These are phyloP conservation scores for Diaporthe capsici DNA, from an alignment of 2,329 filamentous ascomycete genomes.

Conservation along the genomic window DNA sequence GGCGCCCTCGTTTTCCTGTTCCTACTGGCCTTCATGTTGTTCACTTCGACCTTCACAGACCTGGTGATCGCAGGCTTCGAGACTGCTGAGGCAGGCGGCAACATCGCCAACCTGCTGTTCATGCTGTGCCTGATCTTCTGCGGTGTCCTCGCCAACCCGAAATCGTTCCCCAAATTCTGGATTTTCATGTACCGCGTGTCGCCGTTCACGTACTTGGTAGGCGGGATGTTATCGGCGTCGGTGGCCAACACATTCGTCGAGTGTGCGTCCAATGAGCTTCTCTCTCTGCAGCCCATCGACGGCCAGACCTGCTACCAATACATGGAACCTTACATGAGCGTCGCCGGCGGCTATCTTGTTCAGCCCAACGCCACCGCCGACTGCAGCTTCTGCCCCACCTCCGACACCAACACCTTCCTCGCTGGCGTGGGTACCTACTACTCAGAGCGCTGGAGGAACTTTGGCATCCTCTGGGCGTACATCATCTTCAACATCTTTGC, in stretches of 20 bases:
- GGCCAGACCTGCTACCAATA: slow-evolving; percentile 70
- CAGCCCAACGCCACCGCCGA: slow-evolving; percentile 54
- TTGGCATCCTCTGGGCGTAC: slow-evolving; percentile 65
- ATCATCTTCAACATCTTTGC: slow-evolving; percentile 63
- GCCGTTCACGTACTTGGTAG: slow-evolving; percentile 81
- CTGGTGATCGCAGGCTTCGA: slow-evolving; percentile 75
- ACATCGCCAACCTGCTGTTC: slow-evolving; percentile 76
- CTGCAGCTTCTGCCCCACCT: slow-evolving; percentile 45
- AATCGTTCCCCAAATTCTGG: slow-evolving; percentile 77
- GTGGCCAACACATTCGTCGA: slow-evolving; percentile 71
- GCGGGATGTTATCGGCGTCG: slow-evolving; percentile 74
- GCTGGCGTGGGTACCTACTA: slow-evolving; percentile 57
- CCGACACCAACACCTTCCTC: slow-evolving; percentile 53
- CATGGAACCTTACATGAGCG: slow-evolving; percentile 60
- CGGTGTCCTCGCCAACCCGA: slow-evolving; percentile 72
- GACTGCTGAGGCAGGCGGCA: slow-evolving; percentile 76
- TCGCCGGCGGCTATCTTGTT: slow-evolving; percentile 62
- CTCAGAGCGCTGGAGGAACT: slow-evolving; percentile 65
- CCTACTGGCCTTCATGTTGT: slow-evolving; percentile 75
- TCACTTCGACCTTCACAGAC: slow-evolving; percentile 76
- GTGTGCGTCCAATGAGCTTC: slow-evolving; percentile 76
- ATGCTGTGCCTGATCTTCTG: slow-evolving; percentile 77
- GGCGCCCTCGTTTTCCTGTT: slow-evolving; percentile 78
- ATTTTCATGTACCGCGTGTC: slow-evolving; percentile 80
- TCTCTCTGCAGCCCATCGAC: slow-evolving; percentile 71